Conservation (phyloP, 1,284 basidiomycete species). For the Psilocybe mexicana region DNA sequence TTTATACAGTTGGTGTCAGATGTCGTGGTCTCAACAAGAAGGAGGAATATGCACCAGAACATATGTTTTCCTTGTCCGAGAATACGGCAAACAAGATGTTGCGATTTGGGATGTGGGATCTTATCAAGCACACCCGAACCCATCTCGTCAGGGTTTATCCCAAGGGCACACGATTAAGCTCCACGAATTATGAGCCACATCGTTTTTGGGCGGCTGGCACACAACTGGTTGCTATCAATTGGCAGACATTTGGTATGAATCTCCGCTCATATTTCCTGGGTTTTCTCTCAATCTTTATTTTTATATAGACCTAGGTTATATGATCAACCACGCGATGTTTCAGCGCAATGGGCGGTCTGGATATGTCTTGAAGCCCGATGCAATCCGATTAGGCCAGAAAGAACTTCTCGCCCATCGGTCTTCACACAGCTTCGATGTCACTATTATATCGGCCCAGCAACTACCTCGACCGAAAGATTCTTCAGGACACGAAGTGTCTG, state of each 20-base stretch:
- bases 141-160: conserved; percentile 93
- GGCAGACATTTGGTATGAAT: conserved; percentile 88
- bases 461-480: conserved; percentile 77
- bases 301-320: conserved; percentile 76
- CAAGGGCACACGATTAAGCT: conserved; percentile 78
- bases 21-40: conserved; percentile 92
- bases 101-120: conserved; percentile 54
- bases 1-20: conserved; percentile 97
- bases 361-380: conserved; percentile 89
- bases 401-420: conserved; percentile 56
- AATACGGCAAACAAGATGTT: conserved; percentile 71
- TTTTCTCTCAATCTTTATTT: conserved; percentile 10
- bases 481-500: conserved; percentile 59
- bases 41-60: conserved; percentile 82
- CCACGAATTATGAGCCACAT: conserved; percentile 90
- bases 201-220: conserved; percentile 89
- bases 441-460: conserved; percentile 92
- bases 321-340: conserved; percentile 96
- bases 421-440: conserved; percentile 66
- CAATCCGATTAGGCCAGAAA: conserved; percentile 70
- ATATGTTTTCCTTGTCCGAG: conserved; percentile 95
- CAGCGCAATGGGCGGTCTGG: conserved; percentile 83
- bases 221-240: conserved; percentile 96
- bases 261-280: conserved; percentile 10
- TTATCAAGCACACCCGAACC: conserved; percentile 87